Base-by-base conservation (phyloP, 306 rosid species). In the Sechiopsis laciniata region DNA sequence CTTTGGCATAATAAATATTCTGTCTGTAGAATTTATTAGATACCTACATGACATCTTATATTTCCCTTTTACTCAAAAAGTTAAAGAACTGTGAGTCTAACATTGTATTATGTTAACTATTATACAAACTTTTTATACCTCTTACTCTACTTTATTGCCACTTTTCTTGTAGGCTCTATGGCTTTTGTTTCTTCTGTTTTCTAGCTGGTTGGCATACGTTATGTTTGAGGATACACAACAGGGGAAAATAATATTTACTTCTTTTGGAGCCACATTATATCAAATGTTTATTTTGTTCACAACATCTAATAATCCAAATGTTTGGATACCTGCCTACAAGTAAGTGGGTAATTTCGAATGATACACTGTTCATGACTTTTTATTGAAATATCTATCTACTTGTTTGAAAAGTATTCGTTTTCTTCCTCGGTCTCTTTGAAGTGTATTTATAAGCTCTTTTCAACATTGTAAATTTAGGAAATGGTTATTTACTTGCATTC, bases 291-390 rank as follows among this genome's bases (percentile, higher is more conserved):
- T 91, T 67, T 85, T 94, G 75, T 94, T 94, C 87, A 88, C 95
- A 78, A 91, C 99, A 29, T 86, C 92, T 78, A 94, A 94, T 84
- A 94, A 83, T 83, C 99, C 99, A 57, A 92, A 94, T 84, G 99
- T 94, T 77, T 94, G 99, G 99, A 85, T 89, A 81, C 99, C 96
- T 80, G 99, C 99, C 62, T 94, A 94, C 95, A 94, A 89, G 99
- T 94, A 83, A 83, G 97, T 50, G 72, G 56, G 51, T 46, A 63
- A 78, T 79, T 71, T 55, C 52, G 69, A 65, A 32, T 70, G 45
- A 63, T 62, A 50, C 17, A 7, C 42, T 19, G 51, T 74, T 59
- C 62, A 17, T 69, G 20, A 74, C 42, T 32, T 37, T 37, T 73
- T 68, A 11, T 67, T 67, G 72, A 20, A 21, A 67, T 67, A 20